Percentiles rank a stretch among this genome's conserved stretches.
Conservation (phyloP, 805 yeast genomes). For the Yamadazyma scolyti region DNA sequence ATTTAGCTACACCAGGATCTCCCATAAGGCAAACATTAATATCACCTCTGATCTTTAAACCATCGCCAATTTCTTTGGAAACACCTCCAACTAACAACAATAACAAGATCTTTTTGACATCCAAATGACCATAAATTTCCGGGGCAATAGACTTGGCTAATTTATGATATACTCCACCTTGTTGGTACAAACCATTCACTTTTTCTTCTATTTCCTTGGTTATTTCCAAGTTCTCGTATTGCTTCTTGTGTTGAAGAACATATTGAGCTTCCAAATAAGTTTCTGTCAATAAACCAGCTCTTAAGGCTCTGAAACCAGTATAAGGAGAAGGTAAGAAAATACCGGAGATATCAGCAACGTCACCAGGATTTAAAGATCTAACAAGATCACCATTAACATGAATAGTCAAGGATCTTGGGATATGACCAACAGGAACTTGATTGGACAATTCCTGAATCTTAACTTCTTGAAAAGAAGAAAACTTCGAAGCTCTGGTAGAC, state of each 20-base stretch:
- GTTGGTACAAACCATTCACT: constrained; percentile 49
- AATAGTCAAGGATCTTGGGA: constrained; percentile 81
- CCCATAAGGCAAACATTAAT: constrained; percentile 96
- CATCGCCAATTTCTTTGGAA: constrained; percentile 91
- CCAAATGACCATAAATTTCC: constrained; percentile 91
- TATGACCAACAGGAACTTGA: constrained; percentile 98
- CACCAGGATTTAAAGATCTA: constrained; percentile 88
- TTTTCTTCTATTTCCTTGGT: constrained; percentile 53
- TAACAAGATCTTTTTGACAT: constrained; percentile 86
- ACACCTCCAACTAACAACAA: constrained; percentile 92
- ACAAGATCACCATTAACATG: constrained; percentile 93
- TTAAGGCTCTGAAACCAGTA: constrained; percentile 89
- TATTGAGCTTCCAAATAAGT: constrained; percentile 88
- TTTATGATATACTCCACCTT: constrained; percentile 74
- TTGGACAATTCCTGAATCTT: constrained; percentile 90
- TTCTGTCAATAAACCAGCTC: constrained; percentile 91
- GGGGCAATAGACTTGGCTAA: constrained; percentile 93
- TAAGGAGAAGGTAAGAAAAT: constrained; percentile 91
- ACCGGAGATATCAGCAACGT: constrained; percentile 89
- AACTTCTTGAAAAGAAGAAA: constrained; percentile 92
- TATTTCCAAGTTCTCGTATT: constrained; percentile 64
- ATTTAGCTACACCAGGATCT: constrained; percentile 99
- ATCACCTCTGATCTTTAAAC: constrained; percentile 96
- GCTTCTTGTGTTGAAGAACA: constrained; percentile 83
- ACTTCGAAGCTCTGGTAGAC: constrained; percentile 94